A percentile compares a stretch with the other conserved stretches of the same genome.
Evolutionary conservation across 2,329 filamentous ascomycete species (phyloP).

Genomic region (Diaporthe ilicicola): DNA sequence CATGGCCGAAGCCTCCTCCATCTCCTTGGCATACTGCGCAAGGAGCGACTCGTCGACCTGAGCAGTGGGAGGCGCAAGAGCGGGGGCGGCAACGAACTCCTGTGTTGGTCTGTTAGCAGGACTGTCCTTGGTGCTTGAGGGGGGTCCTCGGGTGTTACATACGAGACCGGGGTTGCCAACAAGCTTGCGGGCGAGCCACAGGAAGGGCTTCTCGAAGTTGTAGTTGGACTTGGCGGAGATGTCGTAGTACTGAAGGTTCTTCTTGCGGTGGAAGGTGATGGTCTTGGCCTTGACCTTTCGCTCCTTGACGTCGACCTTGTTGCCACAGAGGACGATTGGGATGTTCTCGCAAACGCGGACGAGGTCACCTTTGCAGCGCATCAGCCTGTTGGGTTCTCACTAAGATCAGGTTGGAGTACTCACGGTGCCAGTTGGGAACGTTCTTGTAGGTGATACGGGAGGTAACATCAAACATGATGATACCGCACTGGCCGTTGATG

Average conservation of each 20-base stretch:
- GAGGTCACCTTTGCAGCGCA: slow-evolving; percentile 76
- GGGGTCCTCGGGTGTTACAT: slow-evolving; percentile 48
- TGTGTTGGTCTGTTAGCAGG: slow-evolving; percentile 50
- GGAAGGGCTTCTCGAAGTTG: slow-evolving; percentile 99
- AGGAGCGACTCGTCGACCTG: slow-evolving; percentile 86
- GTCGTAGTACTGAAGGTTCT: slow-evolving; percentile 99
- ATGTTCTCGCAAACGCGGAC: slow-evolving; percentile 99
- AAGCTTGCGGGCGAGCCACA: slow-evolving; percentile 98
- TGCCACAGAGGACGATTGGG: slow-evolving; percentile 96
- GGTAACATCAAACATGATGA: slow-evolving; percentile 99
- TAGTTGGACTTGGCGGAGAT: slow-evolving; percentile 99
- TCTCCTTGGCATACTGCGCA: slow-evolving; percentile 86
- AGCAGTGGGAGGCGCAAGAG: slow-evolving; percentile 92
- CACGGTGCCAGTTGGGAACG: slow-evolving; percentile 99
- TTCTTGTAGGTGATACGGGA: slow-evolving; percentile 99
- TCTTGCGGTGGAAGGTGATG: slow-evolving; percentile 99
- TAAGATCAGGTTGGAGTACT: slow-evolving; percentile 50
- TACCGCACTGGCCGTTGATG: slow-evolving; percentile 99
- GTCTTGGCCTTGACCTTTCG: slow-evolving; percentile 99
- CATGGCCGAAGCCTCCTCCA: slow-evolving; percentile 80
- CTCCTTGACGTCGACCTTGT: slow-evolving; percentile 99
- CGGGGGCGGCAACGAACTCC: slow-evolving; percentile 97
- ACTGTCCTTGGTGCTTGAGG: background rate
- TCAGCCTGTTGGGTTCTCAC: slow-evolving; percentile 31
- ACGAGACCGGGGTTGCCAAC: slow-evolving; percentile 91